These are phyloP conservation scores for Solanum chiquidenum DNA, from an alignment of 257 asterid genomes.

Conservation along the genomic window DNA sequence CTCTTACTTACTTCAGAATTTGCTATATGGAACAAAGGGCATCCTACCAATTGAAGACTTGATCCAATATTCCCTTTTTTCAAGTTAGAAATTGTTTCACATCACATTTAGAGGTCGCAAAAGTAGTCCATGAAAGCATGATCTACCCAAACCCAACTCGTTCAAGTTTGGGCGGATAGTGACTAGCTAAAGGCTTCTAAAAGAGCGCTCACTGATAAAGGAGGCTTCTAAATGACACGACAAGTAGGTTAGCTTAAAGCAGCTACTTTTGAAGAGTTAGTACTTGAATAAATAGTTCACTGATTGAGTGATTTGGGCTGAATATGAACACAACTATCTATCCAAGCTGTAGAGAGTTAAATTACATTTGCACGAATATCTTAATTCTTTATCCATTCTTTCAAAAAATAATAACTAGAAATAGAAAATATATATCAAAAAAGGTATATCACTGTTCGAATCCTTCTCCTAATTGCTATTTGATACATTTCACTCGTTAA, in stretches of 20 bases:
- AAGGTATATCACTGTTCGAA: neutral
- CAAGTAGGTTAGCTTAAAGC: neutral
- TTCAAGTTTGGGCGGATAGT: neutral
- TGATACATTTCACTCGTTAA: neutral
- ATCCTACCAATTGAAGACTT: neutral
- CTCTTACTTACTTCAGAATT: neutral
- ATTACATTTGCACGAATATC: neutral
- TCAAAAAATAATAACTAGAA: neutral
- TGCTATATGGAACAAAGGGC: neutral
- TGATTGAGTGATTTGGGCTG: neutral
- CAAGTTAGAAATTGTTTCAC: neutral
- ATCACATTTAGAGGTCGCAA: neutral
- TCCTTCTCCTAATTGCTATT: neutral
- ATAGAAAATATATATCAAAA: neutral
- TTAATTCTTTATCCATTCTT: neutral
- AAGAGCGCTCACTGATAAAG: neutral
- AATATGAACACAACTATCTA: neutral
- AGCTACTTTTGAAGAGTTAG: neutral
- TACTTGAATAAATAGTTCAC: neutral
- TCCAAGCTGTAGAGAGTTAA: neutral
- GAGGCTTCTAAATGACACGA: neutral
- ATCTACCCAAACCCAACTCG: neutral
- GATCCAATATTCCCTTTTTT: neutral
- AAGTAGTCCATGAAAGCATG: neutral
- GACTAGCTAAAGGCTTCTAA: neutral